Base-by-base conservation (phyloP, 257 asterid species). In the Anisodus tanguticus region DNA sequence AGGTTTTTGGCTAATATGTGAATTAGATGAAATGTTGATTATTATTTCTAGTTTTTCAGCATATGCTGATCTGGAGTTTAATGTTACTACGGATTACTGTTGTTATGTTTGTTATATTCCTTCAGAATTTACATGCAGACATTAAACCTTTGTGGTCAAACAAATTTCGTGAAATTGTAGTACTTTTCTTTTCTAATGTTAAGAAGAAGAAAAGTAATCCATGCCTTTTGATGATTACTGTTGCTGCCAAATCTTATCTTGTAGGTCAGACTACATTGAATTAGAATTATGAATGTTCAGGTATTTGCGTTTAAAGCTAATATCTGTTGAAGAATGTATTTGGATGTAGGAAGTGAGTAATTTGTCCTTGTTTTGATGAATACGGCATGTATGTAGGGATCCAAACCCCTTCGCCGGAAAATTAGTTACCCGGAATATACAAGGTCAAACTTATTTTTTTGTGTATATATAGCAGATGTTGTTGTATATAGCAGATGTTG, bases 1-100 rank as follows among this genome's bases (percentile, higher is more conserved):
- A 22, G 60, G 19, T 35, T 49, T 74, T 74, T 49, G 12, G 60
- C 2, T 49, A 11, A 74, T 19, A 51, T 13, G 43, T 47, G 60
- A 72, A 74, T 74, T 74, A 22, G 80, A 74, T 74, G 9, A 49
- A 49, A 22, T 22, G 26, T 74, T 26, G 60, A 51, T 47, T 19
- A 47, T 72, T 72, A 47, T 47, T 11, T 43, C 35, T 72, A 72
- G 19, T n/a, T 72, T 72, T 72, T 72, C 80, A 72, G 60, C 80
- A 31, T 31, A 71, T 71, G 39, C 57, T 45, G 58, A 71, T 74
- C 35, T 49, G 80, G 60, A 35, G 43, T 49, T 47, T 49, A 47
- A 47, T 8, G 43, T 3, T 74, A 19, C 60, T 19, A 47, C 19
- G 10, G 39, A 10, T 26, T 74, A 72, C 60, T 72, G 60, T 19